These are phyloP conservation scores for Trichopus zeylanicus DNA, from an alignment of 116 monocot species.

Conservation along the genomic window DNA sequence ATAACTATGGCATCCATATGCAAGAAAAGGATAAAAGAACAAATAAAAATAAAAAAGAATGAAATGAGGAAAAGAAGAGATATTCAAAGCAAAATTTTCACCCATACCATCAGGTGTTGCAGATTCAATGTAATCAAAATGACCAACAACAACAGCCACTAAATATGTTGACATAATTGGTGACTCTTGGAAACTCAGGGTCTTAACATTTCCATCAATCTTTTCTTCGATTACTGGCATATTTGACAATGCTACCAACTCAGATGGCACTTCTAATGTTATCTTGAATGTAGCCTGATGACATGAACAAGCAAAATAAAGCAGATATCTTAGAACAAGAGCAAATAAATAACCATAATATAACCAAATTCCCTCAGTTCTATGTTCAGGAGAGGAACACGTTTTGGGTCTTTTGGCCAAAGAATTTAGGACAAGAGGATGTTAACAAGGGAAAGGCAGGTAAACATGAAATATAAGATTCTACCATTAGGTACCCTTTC, in stretches of 20 bases:
- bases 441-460: too few species aligned
- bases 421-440: too few species aligned
- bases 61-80: too few species aligned
- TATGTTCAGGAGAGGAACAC: too few species aligned
- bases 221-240: constrained; percentile 87
- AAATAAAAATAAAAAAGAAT: background rate
- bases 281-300: constrained; percentile 87
- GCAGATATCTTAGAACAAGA: background rate
- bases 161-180: constrained; percentile 98
- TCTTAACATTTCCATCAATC: constrained; percentile 44
- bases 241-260: constrained; percentile 84
- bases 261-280: constrained; percentile 79
- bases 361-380: too few species aligned
- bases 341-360: background rate
- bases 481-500: too few species aligned
- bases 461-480: too few species aligned
- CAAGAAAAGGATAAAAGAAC: background rate
- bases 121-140: constrained; percentile 91
- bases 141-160: constrained; percentile 88
- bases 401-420: too few species aligned
- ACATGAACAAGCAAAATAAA: background rate
- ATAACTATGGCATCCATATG: background rate
- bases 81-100: background rate
- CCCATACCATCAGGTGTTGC: constrained; percentile 61
- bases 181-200: constrained; percentile 67